phyloP scores from a whole-genome alignment of 2,329 filamentous ascomycete species.

The Cladosporium austrohemisphaericum region DNA sequence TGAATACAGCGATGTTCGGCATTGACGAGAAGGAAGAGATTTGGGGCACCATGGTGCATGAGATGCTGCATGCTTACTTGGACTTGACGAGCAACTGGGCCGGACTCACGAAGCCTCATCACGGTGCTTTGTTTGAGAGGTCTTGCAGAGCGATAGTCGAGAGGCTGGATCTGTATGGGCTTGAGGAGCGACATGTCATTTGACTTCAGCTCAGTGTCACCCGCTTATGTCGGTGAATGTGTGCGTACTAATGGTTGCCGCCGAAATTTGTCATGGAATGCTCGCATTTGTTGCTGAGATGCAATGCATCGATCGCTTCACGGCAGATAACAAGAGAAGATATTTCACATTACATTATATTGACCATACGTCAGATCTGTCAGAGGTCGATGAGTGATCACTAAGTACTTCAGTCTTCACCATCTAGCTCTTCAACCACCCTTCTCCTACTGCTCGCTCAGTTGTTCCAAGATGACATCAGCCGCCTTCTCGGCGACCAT shows the following conservation, averaged over 20 bases:
- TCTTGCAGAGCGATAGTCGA: background rate
- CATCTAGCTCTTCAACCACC: background rate
- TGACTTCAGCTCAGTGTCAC: too few species aligned
- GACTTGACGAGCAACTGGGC: constrained; percentile 10
- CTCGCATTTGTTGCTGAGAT: too few species aligned
- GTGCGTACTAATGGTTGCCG: too few species aligned
- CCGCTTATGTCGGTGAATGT: too few species aligned
- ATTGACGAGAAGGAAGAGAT: background rate
- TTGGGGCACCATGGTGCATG: constrained; percentile 20
- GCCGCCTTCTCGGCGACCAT: constrained; percentile 61
- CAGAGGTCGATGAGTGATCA: too few species aligned
- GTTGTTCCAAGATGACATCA: constrained; percentile 47
- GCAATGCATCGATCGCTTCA: too few species aligned
- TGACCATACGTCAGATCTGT: too few species aligned
- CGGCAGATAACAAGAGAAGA: too few species aligned
- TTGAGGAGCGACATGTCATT: background rate
- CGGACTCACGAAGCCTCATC: background rate
- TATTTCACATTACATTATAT: too few species aligned
- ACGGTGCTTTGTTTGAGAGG: background rate
- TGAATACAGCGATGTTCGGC: background rate
- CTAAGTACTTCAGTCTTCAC: too few species aligned
- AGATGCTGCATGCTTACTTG: constrained; percentile 21
- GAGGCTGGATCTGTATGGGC: background rate
- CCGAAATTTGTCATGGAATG: too few species aligned
- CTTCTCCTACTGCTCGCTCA: background rate